Evolutionary conservation across 129 eudicot genomes (phyloP).

Genomic region (sunflower (Helianthus annuus)): HanXRQr2.0-SUNRISE NC_035435.2:160725320-160725819

Average conservation of each 20-base stretch:
- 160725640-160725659: neutral
- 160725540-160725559: neutral
- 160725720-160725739: neutral
- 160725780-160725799: neutral
- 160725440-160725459: neutral
- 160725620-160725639: slow-evolving; percentile 7
- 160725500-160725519: neutral
- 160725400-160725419: neutral
- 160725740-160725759: slow-evolving; percentile 16
- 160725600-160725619: slow-evolving; percentile 11
- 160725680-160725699: neutral
- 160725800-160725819: neutral
- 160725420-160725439: slow-evolving; percentile 8
- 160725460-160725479: neutral
- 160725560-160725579: neutral
- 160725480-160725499: too few species aligned
- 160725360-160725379: too few species aligned
- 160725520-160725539: neutral
- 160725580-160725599: slow-evolving; percentile 5
- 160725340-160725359: neutral
- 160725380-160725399: too few species aligned
- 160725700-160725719: neutral
- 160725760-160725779: slow-evolving; percentile 10
- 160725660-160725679: neutral
- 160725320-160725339: neutral